Evolutionary conservation across 1,139 yeast species (phyloP), one percentile per base, ranked within the genome.

Genomic region (Debaryomyces nepalensis): DNA sequence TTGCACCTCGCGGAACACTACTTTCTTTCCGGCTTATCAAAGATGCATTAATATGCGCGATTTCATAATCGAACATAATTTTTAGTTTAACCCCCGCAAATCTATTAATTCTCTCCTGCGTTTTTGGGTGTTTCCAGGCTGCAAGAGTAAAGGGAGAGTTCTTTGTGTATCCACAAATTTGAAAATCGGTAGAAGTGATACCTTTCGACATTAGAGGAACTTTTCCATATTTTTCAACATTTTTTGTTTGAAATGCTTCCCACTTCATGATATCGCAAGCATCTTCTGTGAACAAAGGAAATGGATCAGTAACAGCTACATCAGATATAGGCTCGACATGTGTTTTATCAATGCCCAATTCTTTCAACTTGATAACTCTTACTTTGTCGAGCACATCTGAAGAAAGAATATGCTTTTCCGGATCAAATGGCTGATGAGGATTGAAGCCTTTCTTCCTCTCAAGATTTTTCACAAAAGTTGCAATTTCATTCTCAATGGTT

Each of bases 241-340:
- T 49, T 2, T 54, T 42, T n/a, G 56, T 55, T 38, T 54, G 55
- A 23, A 66, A 50, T 1, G 59, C 51, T 47, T 66, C 71, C 60
- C 63, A 63, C 29, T 59, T 50, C 43, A 65, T 47, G 51, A 64
- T 55, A 42, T 63, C 59, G 26, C 57, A 53, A 2, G 69, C 69
- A 45, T 64, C 69, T 45, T 58, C 56, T 1, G 64, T 52, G 26
- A 64, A 48, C 9, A 65, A 44, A 26, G 63, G 62, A 42, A 64
- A 65, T 16, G 70, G 69, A 35, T 54, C 64, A 12, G 59, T 52
- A 10, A 64, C 70, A 4, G 63, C 71, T 42, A 65, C 51, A 14
- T 55, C 55, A 23, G 55, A 48, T 1, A 59, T 43, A 3, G 66
- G 65, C 11, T 47, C 40, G 2, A 54, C 49, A 33, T 64, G 63